A percentile compares a stretch with the other conserved stretches of the same genome.
Evolutionary conservation across 176 grass and related monocot genomes (phyloP).

Genomic region (Chloris gayana): DNA sequence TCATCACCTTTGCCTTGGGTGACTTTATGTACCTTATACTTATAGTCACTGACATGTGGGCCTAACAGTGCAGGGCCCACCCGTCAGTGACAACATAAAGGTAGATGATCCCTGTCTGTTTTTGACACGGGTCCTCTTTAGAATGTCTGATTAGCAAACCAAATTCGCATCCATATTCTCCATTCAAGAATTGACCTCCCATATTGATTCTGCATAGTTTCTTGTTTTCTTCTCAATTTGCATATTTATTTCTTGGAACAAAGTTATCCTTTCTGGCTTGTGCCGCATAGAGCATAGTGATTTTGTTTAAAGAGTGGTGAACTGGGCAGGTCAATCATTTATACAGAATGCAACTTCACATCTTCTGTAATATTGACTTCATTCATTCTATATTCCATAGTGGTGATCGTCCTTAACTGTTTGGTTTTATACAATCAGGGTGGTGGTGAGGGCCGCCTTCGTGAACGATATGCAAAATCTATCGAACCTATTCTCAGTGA

Average conservation of each 20-base stretch:
- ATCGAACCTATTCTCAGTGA: conserved; percentile 79
- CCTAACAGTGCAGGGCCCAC: too few species aligned
- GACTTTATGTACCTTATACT: too few species aligned
- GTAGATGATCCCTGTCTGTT: too few species aligned
- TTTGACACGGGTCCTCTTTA: not conserved
- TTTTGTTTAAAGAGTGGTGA: conserved; percentile 7
- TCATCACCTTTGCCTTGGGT: too few species aligned
- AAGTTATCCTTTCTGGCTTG: conserved; percentile 16
- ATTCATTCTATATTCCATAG: conserved; percentile 27
- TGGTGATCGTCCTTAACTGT: conserved; percentile 6
- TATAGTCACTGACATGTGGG: too few species aligned
- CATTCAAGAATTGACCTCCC: not conserved
- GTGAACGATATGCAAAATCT: conserved; percentile 76
- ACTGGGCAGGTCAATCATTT: conserved; percentile 10
- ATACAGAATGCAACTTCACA: not conserved
- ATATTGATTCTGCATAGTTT: conserved; percentile 22
- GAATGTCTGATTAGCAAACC: not conserved
- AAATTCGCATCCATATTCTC: conserved; percentile 4
- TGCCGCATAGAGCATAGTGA: conserved; percentile 1
- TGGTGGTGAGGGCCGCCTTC: conserved; percentile 85
- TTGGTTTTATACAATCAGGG: conserved; percentile 58
- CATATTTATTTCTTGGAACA: conserved; percentile 18
- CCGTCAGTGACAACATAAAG: too few species aligned
- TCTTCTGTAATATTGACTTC: conserved; percentile 19
- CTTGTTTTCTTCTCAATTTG: not conserved